Evolutionary conservation across 768 basidiomycete genomes (phyloP).

Genomic region (Amanita jacksonii): DNA sequence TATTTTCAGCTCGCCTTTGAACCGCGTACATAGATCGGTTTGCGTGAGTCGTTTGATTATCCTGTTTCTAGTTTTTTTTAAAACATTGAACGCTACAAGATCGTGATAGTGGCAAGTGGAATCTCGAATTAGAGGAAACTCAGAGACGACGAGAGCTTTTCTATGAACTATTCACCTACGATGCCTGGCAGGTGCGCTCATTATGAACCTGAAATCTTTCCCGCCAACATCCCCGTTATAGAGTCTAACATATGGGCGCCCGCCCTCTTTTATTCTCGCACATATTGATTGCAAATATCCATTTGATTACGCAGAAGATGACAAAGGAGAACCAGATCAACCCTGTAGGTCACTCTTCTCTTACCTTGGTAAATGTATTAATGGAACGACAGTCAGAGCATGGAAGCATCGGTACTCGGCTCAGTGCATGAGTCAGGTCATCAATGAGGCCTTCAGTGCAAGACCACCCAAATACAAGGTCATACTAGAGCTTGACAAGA

Average conservation of each 20-base stretch:
- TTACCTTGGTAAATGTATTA: slow-evolving; percentile 3
- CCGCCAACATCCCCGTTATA: slow-evolving; percentile 15
- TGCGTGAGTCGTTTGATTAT: slow-evolving; percentile 40
- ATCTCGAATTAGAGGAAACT: slow-evolving; percentile 45
- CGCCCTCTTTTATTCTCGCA: slow-evolving; percentile 50
- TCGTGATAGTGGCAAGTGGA: slow-evolving; percentile 61
- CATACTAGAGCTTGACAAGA: slow-evolving; percentile 57
- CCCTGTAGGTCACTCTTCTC: slow-evolving; percentile 35
- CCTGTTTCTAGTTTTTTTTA: not conserved
- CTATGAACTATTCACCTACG: slow-evolving; percentile 59
- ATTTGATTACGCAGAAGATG: slow-evolving; percentile 33
- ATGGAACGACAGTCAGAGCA: slow-evolving; percentile 34
- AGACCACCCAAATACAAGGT: slow-evolving; percentile 49
- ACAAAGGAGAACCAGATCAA: slow-evolving; percentile 48
- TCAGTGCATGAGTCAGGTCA: slow-evolving; percentile 52
- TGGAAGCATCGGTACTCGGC: slow-evolving; percentile 65
- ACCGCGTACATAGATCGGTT: slow-evolving; percentile 56
- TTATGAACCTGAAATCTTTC: slow-evolving; percentile 6
- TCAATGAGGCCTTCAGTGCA: slow-evolving; percentile 62
- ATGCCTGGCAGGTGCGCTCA: slow-evolving; percentile 55
- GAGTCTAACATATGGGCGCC: slow-evolving; percentile 66
- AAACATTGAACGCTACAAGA: slow-evolving; percentile 30
- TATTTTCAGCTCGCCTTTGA: slow-evolving; percentile 9
- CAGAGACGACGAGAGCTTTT: slow-evolving; percentile 49
- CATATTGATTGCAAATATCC: slow-evolving; percentile 51